Base-by-base conservation (phyloP, 2,329 filamentous ascomycete genomes). In the Calcarisporium arbuscula region DNA sequence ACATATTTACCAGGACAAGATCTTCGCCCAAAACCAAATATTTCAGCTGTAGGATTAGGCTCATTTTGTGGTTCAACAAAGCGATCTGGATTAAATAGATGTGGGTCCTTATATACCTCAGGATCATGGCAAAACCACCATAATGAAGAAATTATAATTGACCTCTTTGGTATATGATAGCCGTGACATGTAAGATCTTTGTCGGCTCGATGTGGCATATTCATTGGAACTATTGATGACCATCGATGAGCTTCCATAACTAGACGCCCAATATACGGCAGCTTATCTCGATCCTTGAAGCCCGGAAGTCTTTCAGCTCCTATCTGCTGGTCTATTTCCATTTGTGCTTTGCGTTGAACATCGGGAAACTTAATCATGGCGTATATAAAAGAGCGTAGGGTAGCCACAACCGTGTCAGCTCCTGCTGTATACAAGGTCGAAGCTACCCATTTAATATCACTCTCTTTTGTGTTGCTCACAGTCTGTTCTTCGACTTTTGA, bases 231-330 rank as follows among this genome's bases (percentile, higher is more conserved):
- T 10, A 37, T n/a, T 3, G 30, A 10, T 11, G 28, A 36, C 41
- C 44, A 54, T 1, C 52, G 29, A 20, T 43, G n/a, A 3, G 39
- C 33, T 36, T 54, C 50, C 8, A 50, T 52, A 4, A 53, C 37
- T 12, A 51, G 15, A 5, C 45, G 47, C 15, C 46, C 23, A 12
- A 50, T 30, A 15, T 53, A 54, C 3, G 42, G 44, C 17, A 54
- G 37, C 1, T 32, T 41, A 3, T 41, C 41, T 1, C 37, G 40
- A 36, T 53, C 51, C 5, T 39, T 35, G 6, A 30, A 23, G 4
- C 4, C n/a, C 10, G 38, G 38, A 7, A 40, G 15, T 9, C 38
- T 25, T 18, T 30, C 41, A 31, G 2, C 3, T 4, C 64, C 48
- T 6, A 51, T 12, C 17, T 42, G 38, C 1, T 20, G 11, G 12